These are phyloP conservation scores for Lignosus rhinocerotis DNA, from an alignment of 1,284 basidiomycete genomes.

Conservation along the genomic window DNA sequence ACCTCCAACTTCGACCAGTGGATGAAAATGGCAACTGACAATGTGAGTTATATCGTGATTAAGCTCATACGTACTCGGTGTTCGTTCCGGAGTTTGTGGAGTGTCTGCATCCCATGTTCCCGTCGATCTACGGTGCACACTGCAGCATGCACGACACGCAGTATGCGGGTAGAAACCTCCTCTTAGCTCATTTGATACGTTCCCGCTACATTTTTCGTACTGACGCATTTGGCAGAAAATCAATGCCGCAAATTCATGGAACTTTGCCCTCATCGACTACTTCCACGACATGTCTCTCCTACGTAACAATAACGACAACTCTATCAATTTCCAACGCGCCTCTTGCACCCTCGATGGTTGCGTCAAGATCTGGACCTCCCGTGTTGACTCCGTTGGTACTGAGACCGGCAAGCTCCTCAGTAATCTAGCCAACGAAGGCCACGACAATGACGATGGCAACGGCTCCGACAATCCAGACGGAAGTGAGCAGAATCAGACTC, in stretches of 20 bases:
- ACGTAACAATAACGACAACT: slow-evolving; percentile 87
- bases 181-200: background rate
- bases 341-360: slow-evolving; percentile 98
- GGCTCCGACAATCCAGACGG: slow-evolving; percentile 64
- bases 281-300: slow-evolving; percentile 99
- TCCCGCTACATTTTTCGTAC: slow-evolving; percentile 5
- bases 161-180: background rate
- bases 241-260: slow-evolving; percentile 97
- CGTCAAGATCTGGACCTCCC: slow-evolving; percentile 99
- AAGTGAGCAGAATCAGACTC: slow-evolving; percentile 47
- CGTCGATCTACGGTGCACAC: too few species aligned
- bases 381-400: slow-evolving; percentile 95
- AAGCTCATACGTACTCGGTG: too few species aligned
- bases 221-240: slow-evolving; percentile 77
- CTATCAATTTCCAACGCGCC: slow-evolving; percentile 99
- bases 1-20: slow-evolving; percentile 95
- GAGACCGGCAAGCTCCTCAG: slow-evolving; percentile 96
- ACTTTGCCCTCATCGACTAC: slow-evolving; percentile 97
- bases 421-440: slow-evolving; percentile 79
- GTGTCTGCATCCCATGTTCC: background rate
- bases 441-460: slow-evolving; percentile 57
- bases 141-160: background rate
- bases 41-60: slow-evolving; percentile 56
- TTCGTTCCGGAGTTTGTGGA: too few species aligned
- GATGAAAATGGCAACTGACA: slow-evolving; percentile 99